These are phyloP conservation scores for Ziziphus jujuba DNA, from an alignment of 306 rosid genomes.

Conservation along the genomic window DNA sequence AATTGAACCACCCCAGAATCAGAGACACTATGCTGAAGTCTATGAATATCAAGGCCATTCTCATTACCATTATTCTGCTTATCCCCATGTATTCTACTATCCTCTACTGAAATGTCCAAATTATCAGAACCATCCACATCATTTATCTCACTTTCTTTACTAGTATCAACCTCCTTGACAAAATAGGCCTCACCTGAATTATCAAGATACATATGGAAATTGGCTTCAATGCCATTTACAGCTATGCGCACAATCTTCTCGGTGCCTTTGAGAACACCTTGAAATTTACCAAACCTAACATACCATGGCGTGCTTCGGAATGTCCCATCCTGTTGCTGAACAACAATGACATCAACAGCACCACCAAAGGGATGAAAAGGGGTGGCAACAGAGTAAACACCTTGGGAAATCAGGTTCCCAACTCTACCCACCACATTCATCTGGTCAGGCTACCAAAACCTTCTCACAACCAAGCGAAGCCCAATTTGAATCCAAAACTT, in stretches of 20 bases:
- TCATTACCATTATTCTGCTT: slow-evolving; percentile 24
- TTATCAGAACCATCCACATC: slow-evolving; percentile 33
- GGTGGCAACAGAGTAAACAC: slow-evolving; percentile 91
- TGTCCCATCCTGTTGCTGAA: slow-evolving; percentile 93
- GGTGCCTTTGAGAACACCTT: slow-evolving; percentile 89
- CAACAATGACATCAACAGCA: slow-evolving; percentile 94
- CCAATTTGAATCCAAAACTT: slow-evolving; percentile 29
- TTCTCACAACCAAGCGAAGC: slow-evolving; percentile 31
- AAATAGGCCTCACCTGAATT: slow-evolving; percentile 96
- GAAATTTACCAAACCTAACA: slow-evolving; percentile 94
- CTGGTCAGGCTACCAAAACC: slow-evolving; percentile 31
- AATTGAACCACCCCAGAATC: slow-evolving; percentile 51
- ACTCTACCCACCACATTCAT: slow-evolving; percentile 93
- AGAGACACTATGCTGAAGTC: slow-evolving; percentile 64
- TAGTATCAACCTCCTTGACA: slow-evolving; percentile 62
- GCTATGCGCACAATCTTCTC: slow-evolving; percentile 73
- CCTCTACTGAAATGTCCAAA: slow-evolving; percentile 25
- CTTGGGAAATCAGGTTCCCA: slow-evolving; percentile 81
- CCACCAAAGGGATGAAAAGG: slow-evolving; percentile 99
- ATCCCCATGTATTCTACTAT: slow-evolving; percentile 25
- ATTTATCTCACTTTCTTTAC: slow-evolving; percentile 37
- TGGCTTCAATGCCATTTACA: slow-evolving; percentile 80
- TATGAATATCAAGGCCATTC: slow-evolving; percentile 29
- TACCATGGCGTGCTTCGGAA: slow-evolving; percentile 95
- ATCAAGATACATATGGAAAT: slow-evolving; percentile 90